Percentiles rank a stretch among this genome's conserved stretches.
Evolutionary conservation across 176 grass and related monocot genomes (phyloP).

Genomic region (Secale cereale): DNA sequence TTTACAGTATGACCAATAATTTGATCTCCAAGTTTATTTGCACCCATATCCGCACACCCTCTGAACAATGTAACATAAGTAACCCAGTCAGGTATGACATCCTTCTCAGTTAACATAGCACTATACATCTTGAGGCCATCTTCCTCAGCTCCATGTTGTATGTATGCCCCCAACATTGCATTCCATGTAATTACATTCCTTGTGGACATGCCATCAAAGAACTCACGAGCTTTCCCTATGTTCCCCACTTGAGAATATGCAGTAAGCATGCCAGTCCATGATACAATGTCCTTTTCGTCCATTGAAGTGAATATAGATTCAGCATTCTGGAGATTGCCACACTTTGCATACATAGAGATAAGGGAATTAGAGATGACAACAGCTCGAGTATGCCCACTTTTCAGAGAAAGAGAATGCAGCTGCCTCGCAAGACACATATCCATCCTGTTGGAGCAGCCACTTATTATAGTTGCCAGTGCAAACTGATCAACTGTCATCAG

Average conservation of each 20-base stretch:
- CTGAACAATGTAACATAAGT: conserved; percentile 80
- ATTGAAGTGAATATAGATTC: conserved; percentile 79
- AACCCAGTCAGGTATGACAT: conserved; percentile 82
- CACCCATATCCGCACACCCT: conserved; percentile 75
- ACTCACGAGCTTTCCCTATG: conserved; percentile 47
- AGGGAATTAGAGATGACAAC: conserved; percentile 79
- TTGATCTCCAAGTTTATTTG: conserved; percentile 79
- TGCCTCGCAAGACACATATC: conserved; percentile 65
- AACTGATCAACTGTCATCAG: conserved; percentile 60
- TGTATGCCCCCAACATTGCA: conserved; percentile 73
- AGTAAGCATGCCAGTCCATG: conserved; percentile 97
- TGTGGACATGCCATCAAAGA: conserved; percentile 67
- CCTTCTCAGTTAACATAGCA: conserved; percentile 55
- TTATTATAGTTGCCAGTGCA: conserved; percentile 69
- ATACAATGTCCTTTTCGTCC: conserved; percentile 69
- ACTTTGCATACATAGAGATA: conserved; percentile 85
- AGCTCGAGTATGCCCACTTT: conserved; percentile 54
- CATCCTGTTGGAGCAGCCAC: conserved; percentile 66
- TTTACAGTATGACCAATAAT: conserved; percentile 64
- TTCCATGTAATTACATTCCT: conserved; percentile 97
- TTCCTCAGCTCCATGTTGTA: conserved; percentile 82
- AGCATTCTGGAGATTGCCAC: conserved; percentile 50
- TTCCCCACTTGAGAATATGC: conserved; percentile 79
- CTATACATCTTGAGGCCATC: conserved; percentile 84
- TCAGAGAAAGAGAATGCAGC: conserved; percentile 65